Conservation (phyloP, 305 asterid genomes). For the Fraxinus dipetala region DNA sequence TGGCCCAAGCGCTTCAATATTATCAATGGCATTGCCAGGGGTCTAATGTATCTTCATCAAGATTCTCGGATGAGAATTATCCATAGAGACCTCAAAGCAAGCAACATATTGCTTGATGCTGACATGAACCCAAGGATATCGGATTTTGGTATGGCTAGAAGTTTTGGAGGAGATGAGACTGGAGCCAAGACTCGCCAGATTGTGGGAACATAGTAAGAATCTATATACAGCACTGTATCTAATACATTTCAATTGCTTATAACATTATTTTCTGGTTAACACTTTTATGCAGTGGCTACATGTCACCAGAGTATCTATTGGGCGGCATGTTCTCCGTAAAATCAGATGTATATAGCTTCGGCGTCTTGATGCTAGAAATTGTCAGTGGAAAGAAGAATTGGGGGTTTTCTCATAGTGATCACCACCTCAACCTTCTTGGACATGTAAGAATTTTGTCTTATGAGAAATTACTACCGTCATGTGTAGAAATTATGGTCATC, state of each 20-base stretch:
- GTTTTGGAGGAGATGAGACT: constrained; percentile 23
- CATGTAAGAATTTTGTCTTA: constrained; percentile 16
- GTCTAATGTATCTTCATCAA: constrained; percentile 46
- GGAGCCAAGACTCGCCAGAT: constrained; percentile 20
- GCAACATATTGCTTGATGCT: constrained; percentile 31
- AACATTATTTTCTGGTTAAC: neutral
- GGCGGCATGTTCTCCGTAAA: constrained; percentile 23
- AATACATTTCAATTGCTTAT: neutral
- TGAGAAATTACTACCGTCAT: neutral
- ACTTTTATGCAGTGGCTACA: constrained; percentile 25
- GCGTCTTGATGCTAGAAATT: constrained; percentile 24
- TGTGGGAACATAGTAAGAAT: constrained; percentile 30
- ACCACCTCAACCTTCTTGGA: constrained; percentile 29
- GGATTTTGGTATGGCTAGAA: constrained; percentile 37
- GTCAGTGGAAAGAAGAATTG: constrained; percentile 25
- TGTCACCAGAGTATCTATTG: constrained; percentile 27
- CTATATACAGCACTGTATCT: neutral
- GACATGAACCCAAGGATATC: constrained; percentile 36
- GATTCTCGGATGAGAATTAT: constrained; percentile 40
- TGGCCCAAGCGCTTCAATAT: constrained; percentile 31
- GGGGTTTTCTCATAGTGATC: constrained; percentile 17
- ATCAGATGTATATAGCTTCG: constrained; percentile 29
- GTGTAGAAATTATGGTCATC: neutral
- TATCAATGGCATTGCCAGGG: constrained; percentile 39
- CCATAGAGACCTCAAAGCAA: constrained; percentile 40